These are phyloP conservation scores for Cryphonectria japonica DNA, from an alignment of 2,329 filamentous ascomycete species.

Conservation along the genomic window DNA sequence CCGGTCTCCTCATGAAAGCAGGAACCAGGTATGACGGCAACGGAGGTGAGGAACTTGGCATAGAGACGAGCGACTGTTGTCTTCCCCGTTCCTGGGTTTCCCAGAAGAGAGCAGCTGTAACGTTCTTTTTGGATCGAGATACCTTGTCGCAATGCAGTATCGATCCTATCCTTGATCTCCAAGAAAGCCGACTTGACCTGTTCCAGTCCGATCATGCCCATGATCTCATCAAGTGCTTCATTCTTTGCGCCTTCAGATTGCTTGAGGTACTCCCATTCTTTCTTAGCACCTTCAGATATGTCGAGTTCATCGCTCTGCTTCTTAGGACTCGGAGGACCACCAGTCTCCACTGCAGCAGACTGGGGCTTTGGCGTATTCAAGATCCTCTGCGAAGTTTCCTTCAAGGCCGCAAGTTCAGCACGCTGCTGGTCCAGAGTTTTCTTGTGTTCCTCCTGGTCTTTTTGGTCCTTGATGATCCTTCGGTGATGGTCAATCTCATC, in stretches of 20 bases:
- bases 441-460: slow-evolving; percentile 49
- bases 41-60: slow-evolving; percentile 63
- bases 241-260: slow-evolving; percentile 53
- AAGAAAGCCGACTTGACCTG: slow-evolving; percentile 68
- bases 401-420: slow-evolving; percentile 50
- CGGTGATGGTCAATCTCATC: slow-evolving; percentile 58
- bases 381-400: slow-evolving; percentile 36
- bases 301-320: slow-evolving; percentile 21
- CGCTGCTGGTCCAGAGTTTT: slow-evolving; percentile 49
- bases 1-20: slow-evolving; percentile 70
- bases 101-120: slow-evolving; percentile 65
- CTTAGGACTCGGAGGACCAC: neutral
- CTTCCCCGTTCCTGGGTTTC: slow-evolving; percentile 79
- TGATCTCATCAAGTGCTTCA: slow-evolving; percentile 62
- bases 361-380: slow-evolving; percentile 21
- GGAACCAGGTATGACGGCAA: slow-evolving; percentile 65
- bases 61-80: slow-evolving; percentile 77
- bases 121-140: slow-evolving; percentile 60
- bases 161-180: slow-evolving; percentile 64
- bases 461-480: slow-evolving; percentile 46
- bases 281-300: slow-evolving; percentile 37
- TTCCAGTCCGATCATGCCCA: slow-evolving; percentile 74
- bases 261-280: slow-evolving; percentile 68
- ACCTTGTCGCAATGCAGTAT: slow-evolving; percentile 61
- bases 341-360: neutral